A percentile compares a stretch with the other conserved stretches of the same genome.
Conservation (phyloP, 345 rosid genomes). For the Aegle marmelos region DNA sequence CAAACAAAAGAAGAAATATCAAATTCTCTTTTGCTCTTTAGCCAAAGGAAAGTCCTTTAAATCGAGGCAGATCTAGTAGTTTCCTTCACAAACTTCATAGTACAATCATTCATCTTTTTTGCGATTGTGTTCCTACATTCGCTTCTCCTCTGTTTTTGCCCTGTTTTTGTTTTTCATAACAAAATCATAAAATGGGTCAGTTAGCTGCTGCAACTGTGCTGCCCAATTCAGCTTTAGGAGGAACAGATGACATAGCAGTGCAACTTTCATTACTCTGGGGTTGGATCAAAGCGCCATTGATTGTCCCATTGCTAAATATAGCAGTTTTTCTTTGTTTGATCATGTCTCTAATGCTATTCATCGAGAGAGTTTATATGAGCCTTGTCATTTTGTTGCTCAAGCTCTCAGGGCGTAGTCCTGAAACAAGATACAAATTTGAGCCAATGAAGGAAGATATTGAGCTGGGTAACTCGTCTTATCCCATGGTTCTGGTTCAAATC, state of each 20-base stretch:
- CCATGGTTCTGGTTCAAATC: constrained; percentile 90
- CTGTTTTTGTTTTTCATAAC: not conserved
- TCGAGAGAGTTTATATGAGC: constrained; percentile 88
- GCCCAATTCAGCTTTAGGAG: constrained; percentile 48
- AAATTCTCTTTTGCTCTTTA: constrained; percentile 20
- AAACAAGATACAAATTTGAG: constrained; percentile 74
- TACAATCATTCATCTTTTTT: not conserved
- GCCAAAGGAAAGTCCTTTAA: constrained; percentile 12
- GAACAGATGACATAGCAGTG: constrained; percentile 50
- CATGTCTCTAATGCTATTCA: constrained; percentile 90
- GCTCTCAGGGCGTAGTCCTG: constrained; percentile 76
- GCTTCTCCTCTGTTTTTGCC: constrained; percentile 17
- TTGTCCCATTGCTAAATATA: constrained; percentile 65
- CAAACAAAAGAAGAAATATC: constrained; percentile 11
- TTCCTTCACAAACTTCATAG: constrained; percentile 10
- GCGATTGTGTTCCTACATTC: not conserved
- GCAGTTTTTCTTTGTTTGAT: constrained; percentile 60
- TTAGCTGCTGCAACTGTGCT: constrained; percentile 29
- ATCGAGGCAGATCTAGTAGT: constrained; percentile 31
- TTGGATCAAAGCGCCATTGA: constrained; percentile 80
- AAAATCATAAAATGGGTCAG: constrained; percentile 36
- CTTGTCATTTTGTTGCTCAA: constrained; percentile 64
- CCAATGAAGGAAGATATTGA: constrained; percentile 87
- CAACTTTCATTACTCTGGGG: constrained; percentile 53
- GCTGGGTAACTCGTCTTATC: constrained; percentile 75